Percentiles rank a stretch among this genome's conserved stretches.
Conservation (phyloP, 441 rosid genomes). For the Euphorbia celastroides region DNA sequence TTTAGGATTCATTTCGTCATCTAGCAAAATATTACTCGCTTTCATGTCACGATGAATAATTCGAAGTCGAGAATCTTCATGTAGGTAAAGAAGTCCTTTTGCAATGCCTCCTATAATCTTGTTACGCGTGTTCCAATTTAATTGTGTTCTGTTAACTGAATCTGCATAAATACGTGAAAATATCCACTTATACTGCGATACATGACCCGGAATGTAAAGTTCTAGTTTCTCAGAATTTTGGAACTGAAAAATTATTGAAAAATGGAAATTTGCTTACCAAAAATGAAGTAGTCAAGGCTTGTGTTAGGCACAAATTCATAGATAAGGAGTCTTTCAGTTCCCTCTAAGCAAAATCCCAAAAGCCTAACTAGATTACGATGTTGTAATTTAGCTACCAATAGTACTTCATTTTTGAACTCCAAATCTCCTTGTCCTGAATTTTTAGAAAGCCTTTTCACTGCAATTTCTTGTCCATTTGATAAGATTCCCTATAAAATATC, state of each 20-base stretch:
- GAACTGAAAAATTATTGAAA: too few species aligned
- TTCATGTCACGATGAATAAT: conserved; percentile 69
- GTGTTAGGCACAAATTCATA: conserved; percentile 23
- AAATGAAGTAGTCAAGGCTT: conserved; percentile 19
- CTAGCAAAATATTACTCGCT: conserved; percentile 37
- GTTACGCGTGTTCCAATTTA: conserved; percentile 47
- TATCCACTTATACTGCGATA: too few species aligned
- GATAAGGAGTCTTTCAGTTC: conserved; percentile 17
- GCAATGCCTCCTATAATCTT: conserved; percentile 50
- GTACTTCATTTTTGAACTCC: conserved; percentile 17
- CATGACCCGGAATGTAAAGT: too few species aligned
- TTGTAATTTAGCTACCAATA: conserved; percentile 18
- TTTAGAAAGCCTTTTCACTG: conserved; percentile 12
- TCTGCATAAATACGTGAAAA: conserved; percentile 33
- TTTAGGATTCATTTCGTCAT: conserved; percentile 25
- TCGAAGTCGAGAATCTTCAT: conserved; percentile 53
- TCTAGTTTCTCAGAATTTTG: too few species aligned
- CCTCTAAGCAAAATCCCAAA: conserved; percentile 6
- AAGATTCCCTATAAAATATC: conserved; percentile 18
- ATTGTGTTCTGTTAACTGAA: conserved; percentile 16
- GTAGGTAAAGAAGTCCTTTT: conserved; percentile 56
- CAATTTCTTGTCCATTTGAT: conserved; percentile 1
- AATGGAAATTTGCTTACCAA: conserved; percentile 19
- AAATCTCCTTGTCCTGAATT: conserved; percentile 12
- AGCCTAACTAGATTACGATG: conserved; percentile 23